Evolutionary conservation across 768 basidiomycete species (phyloP).

Genomic region (Tulasnella sp.): DNA sequence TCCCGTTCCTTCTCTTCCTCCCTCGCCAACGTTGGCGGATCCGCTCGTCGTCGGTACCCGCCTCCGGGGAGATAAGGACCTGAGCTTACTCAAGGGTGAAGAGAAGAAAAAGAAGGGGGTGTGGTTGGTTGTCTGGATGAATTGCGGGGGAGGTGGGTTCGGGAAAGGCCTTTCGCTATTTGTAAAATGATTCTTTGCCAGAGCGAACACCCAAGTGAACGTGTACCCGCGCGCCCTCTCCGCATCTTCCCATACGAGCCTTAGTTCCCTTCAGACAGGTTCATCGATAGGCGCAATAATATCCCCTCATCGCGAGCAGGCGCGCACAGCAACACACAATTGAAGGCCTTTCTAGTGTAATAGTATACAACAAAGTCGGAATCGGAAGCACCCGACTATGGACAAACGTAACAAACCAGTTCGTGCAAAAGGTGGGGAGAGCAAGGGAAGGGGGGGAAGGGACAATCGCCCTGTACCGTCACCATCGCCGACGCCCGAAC

Average conservation of each 20-base stretch:
- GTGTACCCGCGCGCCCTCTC: neutral
- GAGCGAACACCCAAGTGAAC: neutral
- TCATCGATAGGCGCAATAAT: constrained; percentile 4
- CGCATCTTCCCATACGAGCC: neutral
- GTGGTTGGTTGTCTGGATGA: no score
- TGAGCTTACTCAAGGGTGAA: neutral
- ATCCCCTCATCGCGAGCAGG: neutral
- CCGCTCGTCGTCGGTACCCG: neutral
- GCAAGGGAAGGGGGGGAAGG: no score
- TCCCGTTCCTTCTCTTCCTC: neutral
- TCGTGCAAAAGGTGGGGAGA: neutral
- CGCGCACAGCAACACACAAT: no score
- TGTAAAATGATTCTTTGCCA: constrained; percentile 12
- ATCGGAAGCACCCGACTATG: neutral
- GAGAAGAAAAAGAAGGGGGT: neutral
- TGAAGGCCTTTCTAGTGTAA: neutral
- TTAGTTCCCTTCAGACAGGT: neutral
- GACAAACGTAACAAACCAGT: neutral
- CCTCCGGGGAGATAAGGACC: neutral
- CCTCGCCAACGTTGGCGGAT: neutral
- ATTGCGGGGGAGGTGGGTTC: constrained; percentile 2
- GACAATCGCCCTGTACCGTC: neutral
- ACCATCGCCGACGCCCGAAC: constrained; percentile 1
- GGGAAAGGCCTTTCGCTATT: neutral
- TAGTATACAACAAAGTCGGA: neutral